Percentiles rank a stretch among this genome's conserved stretches.
Conservation (phyloP, 108 stramenopile species). For the Bacterosira constricta region DNA sequence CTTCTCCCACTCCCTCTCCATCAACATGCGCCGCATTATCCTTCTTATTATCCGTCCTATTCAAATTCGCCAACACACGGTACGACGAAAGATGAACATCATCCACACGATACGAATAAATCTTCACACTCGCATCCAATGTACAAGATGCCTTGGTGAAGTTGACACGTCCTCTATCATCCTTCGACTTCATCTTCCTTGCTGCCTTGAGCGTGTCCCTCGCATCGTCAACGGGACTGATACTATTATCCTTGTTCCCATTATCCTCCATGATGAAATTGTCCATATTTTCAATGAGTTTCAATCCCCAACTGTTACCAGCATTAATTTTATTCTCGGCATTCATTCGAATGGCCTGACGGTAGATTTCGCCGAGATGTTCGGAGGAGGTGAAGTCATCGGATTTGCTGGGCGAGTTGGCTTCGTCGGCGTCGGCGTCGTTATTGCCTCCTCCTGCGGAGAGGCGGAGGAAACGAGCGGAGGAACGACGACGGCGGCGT, state of each 20-base stretch:
- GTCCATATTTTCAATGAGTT: constrained; percentile 98
- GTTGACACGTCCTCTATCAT: constrained; percentile 74
- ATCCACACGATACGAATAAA: constrained; percentile 97
- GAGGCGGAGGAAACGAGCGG: constrained; percentile 74
- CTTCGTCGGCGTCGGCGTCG: constrained; percentile 39
- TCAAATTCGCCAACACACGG: constrained; percentile 94
- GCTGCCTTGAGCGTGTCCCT: constrained; percentile 5
- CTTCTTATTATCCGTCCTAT: constrained; percentile 70
- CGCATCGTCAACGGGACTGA: not conserved
- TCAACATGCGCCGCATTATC: constrained; percentile 22
- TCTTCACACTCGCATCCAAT: constrained; percentile 96
- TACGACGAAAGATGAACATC: constrained; percentile 93
- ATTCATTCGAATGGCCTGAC: constrained; percentile 89
- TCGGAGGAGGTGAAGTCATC: constrained; percentile 20
- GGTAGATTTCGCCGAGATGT: constrained; percentile 86
- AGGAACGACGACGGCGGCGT: constrained; percentile 68
- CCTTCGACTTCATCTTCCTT: constrained; percentile 20
- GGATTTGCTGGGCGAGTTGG: not conserved
- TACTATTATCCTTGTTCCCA: constrained; percentile 1
- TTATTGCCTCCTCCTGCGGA: constrained; percentile 28
- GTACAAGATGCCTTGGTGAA: constrained; percentile 98
- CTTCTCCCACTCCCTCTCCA: constrained; percentile 3
- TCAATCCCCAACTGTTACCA: constrained; percentile 91
- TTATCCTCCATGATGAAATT: constrained; percentile 62
- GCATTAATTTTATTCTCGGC: constrained; percentile 97